Base-by-base conservation (phyloP, 2,329 filamentous ascomycete species). In the Xylaria multiplex region DNA sequence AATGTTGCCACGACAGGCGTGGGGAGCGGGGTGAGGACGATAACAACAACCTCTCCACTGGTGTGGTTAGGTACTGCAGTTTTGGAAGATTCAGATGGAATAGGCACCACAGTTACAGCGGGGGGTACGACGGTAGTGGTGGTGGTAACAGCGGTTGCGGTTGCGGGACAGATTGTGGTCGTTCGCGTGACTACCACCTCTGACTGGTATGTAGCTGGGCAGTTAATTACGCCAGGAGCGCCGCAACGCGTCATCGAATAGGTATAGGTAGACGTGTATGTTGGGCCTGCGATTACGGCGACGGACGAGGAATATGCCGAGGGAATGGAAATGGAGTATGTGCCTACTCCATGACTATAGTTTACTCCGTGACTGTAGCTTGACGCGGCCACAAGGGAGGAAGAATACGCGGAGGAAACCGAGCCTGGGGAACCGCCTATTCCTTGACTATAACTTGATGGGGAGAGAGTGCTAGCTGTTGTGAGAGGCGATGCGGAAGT, bases 231-330 rank as follows among this genome's bases (percentile, higher is more conserved):
- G 22, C 66, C 66, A 1, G 32, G 48, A 7, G 45, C 62, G 24
- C 59, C 59, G 24, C 66, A 68, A 54, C 49, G 49, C 16, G 66
- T 68, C 59, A 68, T 48, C 2, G 40, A 46, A 13, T 68, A 35
- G 19, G 66, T 68, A 32, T 63, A 59, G 13, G 63, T 68, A 11
- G 62, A 66, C 8, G 66, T 66, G 24, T 66, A 66, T 35, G 63
- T 63, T 30, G 63, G 43, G 1, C 54, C 55, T 6, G 54, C 53
- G 19, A 32, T 19, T 1, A 30, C 22, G 9, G 30, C 24, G 24
- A 32, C 6, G 32, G 64, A 66, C 0, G 64, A 62, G n/a, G 57
- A 22, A 19, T 27, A 30, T 24, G 5, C 11, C 3, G 58, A 53
- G 14, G 58, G n/a, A 13, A 46, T 35, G 6, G 58, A 52, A n/a